phyloP scores from a whole-genome alignment of 345 rosid genomes.

The Lumnitzera littorea region DNA sequence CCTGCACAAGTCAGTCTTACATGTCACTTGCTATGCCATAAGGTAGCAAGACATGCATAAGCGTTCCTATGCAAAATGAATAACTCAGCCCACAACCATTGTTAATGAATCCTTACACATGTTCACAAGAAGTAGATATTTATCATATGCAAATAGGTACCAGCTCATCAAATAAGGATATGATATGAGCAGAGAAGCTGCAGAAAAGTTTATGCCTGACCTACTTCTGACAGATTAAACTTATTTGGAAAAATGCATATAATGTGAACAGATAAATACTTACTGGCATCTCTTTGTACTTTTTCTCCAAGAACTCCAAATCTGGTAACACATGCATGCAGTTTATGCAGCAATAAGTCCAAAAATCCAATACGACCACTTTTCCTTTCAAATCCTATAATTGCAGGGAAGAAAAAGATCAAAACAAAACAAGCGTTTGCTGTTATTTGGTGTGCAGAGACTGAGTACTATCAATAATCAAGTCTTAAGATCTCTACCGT shows the following conservation, averaged over 20 bases:
- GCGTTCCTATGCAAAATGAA: too few relatives aligned
- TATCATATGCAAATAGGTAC: neutral
- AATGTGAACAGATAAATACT: conserved; percentile 13
- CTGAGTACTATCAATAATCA: too few relatives aligned
- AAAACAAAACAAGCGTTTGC: neutral
- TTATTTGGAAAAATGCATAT: too few relatives aligned
- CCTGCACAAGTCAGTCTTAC: too few relatives aligned
- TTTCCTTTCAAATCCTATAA: conserved; percentile 82
- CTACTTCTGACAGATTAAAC: too few relatives aligned
- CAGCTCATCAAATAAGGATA: neutral
- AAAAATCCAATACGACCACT: conserved; percentile 88
- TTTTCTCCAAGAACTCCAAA: conserved; percentile 79
- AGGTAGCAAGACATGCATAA: too few relatives aligned
- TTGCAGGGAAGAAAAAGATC: neutral
- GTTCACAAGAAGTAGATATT: too few relatives aligned
- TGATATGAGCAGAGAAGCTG: conserved; percentile 1
- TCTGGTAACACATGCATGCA: conserved; percentile 95
- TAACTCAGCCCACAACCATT: too few relatives aligned
- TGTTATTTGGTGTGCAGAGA: neutral
- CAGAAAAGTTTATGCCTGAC: conserved; percentile 1
- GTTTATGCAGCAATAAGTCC: conserved; percentile 97
- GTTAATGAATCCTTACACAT: too few relatives aligned
- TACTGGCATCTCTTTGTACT: conserved; percentile 84
- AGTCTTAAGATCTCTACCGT: too few relatives aligned
- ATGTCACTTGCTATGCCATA: too few relatives aligned